Conservation (phyloP, 371 early-diverging fungal species). For the Sporodiniella umbellata region DNA sequence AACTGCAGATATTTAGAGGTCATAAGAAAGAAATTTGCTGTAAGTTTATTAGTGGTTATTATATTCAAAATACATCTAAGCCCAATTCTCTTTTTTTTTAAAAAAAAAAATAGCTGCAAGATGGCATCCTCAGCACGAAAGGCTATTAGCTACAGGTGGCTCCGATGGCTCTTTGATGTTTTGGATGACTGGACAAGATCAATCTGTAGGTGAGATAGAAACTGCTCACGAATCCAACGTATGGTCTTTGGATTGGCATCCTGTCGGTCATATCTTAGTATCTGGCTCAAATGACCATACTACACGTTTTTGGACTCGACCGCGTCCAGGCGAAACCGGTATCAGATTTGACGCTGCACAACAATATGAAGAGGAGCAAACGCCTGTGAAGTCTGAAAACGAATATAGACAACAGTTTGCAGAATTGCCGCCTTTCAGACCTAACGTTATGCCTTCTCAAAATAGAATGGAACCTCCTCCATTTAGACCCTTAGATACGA, state of each 20-base stretch:
- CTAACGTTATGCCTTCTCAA: conserved; percentile 33
- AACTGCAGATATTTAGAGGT: conserved; percentile 88
- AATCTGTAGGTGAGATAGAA: conserved; percentile 74
- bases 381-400: conserved; percentile 24
- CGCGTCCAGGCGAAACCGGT: conserved; percentile 85
- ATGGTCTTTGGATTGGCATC: conserved; percentile 99
- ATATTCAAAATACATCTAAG: not conserved
- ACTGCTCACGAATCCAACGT: conserved; percentile 94
- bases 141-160: conserved; percentile 92
- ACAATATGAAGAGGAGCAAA: conserved; percentile 49
- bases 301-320: conserved; percentile 98
- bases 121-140: conserved; percentile 96
- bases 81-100: not conserved
- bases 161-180: conserved; percentile 93
- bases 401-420: conserved; percentile 30
- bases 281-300: conserved; percentile 98
- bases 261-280: conserved; percentile 96
- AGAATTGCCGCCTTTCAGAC: conserved; percentile 48
- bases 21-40: conserved; percentile 95
- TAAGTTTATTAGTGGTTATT: conserved; percentile 28
- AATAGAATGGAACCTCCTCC: conserved; percentile 37
- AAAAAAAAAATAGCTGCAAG: conserved; percentile 84
- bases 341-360: conserved; percentile 62
- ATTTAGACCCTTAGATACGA: conserved; percentile 28
- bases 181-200: conserved; percentile 85